Base-by-base conservation (phyloP, 768 basidiomycete species). In the Pleurotus giganteus region DNA sequence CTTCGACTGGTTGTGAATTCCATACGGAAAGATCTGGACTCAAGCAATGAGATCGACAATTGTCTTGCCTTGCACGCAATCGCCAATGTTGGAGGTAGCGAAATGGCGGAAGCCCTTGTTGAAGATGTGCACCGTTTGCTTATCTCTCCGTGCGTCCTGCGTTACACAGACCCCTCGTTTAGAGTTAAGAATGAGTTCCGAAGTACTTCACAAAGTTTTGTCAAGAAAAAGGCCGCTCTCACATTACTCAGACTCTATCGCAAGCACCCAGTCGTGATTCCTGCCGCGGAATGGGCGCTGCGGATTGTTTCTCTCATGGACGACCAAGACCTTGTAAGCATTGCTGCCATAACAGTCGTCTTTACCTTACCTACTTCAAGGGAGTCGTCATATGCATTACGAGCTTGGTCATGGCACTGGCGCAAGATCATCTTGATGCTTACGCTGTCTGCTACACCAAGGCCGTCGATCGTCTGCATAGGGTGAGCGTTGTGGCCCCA, bases 151-250 rank as follows among this genome's bases (percentile, higher is more conserved):
- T 98, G 66, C 63, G 81, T 72, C 42, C 44, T 39, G 11, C 55
- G 28, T 52, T 31, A 11, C 44, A 37, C 34, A 34, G 42, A 24
- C 8, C 21, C 46, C 29, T 4, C 29, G 11, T 37, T 44, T 51
- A 19, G 52, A 44, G 26, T 15, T 6, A 23, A 56, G 53, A 60
- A 34, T 66, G 27, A 55, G 63, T 6, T 66, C 49, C 27, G 8
- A 54, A 98, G 96, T 41, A 98, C 95, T 17, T 98, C 96, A 1
- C 86, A 88, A 61, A 91, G 77, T 44, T 98, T 99, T 62, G 97
- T 98, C 52, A 95, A 94, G 77, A 99, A 99, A 76, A 99, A 99
- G 69, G 96, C 97, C 1, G 97, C 97, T 1, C 72, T 99, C 55
- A 98, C 97, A 0, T 70, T 98, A 26, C 79, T 99, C 26, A 81